A percentile compares a stretch with the other conserved stretches of the same genome.
Conservation (phyloP, 768 basidiomycete genomes). For the Cystofilobasidium macerans region DNA sequence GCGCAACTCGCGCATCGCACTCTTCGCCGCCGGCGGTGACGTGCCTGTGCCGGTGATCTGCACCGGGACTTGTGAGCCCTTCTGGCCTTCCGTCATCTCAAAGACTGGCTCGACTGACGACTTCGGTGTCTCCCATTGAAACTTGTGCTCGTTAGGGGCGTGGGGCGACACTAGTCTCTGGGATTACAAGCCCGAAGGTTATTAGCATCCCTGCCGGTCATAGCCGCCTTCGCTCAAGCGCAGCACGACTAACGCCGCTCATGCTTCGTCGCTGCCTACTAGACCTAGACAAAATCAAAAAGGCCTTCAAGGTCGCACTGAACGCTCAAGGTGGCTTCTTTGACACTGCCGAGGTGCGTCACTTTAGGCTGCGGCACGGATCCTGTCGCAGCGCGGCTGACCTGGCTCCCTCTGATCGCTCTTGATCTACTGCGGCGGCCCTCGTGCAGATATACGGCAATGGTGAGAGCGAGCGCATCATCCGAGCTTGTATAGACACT, state of each 20-base stretch:
- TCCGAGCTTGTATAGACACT: not conserved
- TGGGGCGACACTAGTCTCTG: conserved; percentile 13
- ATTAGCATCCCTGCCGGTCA: not conserved
- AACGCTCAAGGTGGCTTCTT: conserved; percentile 14
- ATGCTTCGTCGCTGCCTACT: not conserved
- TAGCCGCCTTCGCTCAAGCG: not conserved
- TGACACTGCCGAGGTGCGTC: conserved; percentile 11
- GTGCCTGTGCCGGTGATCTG: not conserved
- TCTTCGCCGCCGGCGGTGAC: not conserved
- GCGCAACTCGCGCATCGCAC: not conserved
- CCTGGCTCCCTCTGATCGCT: no score
- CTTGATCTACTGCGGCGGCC: not conserved
- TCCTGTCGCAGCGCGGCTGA: no score
- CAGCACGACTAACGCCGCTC: not conserved
- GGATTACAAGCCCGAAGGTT: conserved; percentile 13
- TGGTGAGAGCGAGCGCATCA: conserved; percentile 8
- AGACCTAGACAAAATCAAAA: conserved; percentile 7
- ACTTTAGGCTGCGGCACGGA: not conserved
- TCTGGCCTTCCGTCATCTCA: not conserved
- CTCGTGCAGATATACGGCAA: not conserved
- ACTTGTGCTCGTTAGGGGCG: not conserved
- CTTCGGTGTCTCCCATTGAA: no score
- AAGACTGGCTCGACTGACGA: no score
- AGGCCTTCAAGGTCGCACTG: not conserved
- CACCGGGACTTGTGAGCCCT: conserved; percentile 12